Evolutionary conservation across 1,284 basidiomycete species (phyloP), one percentile per base, ranked within the genome.

Genomic region (Boletellus sp.): DNA sequence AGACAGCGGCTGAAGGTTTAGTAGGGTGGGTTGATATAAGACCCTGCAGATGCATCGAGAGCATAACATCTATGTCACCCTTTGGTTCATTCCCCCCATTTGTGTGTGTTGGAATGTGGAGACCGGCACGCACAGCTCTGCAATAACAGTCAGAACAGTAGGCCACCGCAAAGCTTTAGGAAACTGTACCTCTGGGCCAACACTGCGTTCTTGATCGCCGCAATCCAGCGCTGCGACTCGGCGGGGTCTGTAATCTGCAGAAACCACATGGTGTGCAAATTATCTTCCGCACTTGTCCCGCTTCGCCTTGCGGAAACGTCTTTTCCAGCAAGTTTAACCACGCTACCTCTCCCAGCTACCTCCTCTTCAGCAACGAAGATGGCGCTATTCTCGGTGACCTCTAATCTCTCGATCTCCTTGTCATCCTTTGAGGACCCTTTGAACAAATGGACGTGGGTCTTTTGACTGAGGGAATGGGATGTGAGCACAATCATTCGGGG

Each of bases 51-150:
- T 83, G 83, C 74, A 89, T 86, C n/a, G 85, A 85, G 30, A 89
- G 73, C 79, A 89, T 85, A 45, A 89, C 87, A 64, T 89, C 86
- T 72, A 89, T 78, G 61, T 89, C 86, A 5, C 87, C 86, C 47
- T 81, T 76, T 19, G 86, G 86, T 54, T 86, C 86, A 36, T 78
- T 68, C 13, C 68, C 71, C 30, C 72, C 72, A 16, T 73, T 60
- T 22, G 72, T 69, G 35, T 71, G 71, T 0, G 71, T 62, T 19
- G 79, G 73, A 36, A 78, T 69, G 38, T 82, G 79, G 33, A 88
- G 65, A 18, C 86, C 86, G 16, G 82, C 84, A 18, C 82, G 81
- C 37, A 85, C 71, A 45, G 85, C 82, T 60, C 86, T 88, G 55
- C 24, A 28, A 33, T 28, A 46, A 13, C 21, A 15, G 16, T 59